phyloP scores from a whole-genome alignment of 2,329 filamentous ascomycete species.

The Teratosphaeria zuluensis region DNA sequence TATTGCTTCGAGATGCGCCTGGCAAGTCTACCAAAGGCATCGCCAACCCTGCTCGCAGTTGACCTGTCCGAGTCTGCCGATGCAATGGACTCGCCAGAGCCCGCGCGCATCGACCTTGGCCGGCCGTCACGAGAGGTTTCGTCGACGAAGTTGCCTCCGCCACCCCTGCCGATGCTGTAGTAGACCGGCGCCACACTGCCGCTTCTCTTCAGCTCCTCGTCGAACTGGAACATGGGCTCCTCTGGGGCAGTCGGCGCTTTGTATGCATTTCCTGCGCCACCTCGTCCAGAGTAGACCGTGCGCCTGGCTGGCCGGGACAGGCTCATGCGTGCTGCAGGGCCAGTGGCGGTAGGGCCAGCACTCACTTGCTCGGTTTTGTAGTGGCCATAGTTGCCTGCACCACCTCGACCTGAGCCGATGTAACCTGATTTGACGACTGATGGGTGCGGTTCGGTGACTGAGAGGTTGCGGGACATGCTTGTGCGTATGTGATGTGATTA shows the following conservation, averaged over 20 bases:
- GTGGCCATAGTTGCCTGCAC: slow-evolving; percentile 49
- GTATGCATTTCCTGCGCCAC: slow-evolving; percentile 50
- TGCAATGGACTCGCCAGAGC: slow-evolving; percentile 1
- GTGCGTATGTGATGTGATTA: neutral
- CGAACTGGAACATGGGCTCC: slow-evolving; percentile 57
- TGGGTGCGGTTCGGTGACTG: slow-evolving; percentile 53
- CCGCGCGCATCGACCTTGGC: slow-evolving; percentile 1
- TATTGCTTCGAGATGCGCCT: slow-evolving; percentile 3
- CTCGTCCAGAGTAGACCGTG: slow-evolving; percentile 45
- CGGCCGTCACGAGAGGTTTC: slow-evolving; percentile 14
- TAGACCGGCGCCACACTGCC: slow-evolving; percentile 42
- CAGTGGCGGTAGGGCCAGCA: slow-evolving; percentile 32
- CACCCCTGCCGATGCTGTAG: slow-evolving; percentile 55
- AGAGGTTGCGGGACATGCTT: slow-evolving; percentile 34
- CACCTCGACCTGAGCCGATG: slow-evolving; percentile 47
- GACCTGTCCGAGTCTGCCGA: slow-evolving; percentile 4
- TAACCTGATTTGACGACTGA: slow-evolving; percentile 41
- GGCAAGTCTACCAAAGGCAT: slow-evolving; percentile 2
- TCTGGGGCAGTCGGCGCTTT: slow-evolving; percentile 38
- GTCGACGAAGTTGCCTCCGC: slow-evolving; percentile 45
- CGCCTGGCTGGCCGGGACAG: slow-evolving; percentile 40
- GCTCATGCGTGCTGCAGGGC: slow-evolving; percentile 40
- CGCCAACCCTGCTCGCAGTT: slow-evolving; percentile 3
- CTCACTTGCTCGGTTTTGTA: slow-evolving; percentile 47
- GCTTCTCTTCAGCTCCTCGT: slow-evolving; percentile 52